Evolutionary conservation across 2,329 filamentous ascomycete species (phyloP).

Genomic region (Xylaria sp.): DNA sequence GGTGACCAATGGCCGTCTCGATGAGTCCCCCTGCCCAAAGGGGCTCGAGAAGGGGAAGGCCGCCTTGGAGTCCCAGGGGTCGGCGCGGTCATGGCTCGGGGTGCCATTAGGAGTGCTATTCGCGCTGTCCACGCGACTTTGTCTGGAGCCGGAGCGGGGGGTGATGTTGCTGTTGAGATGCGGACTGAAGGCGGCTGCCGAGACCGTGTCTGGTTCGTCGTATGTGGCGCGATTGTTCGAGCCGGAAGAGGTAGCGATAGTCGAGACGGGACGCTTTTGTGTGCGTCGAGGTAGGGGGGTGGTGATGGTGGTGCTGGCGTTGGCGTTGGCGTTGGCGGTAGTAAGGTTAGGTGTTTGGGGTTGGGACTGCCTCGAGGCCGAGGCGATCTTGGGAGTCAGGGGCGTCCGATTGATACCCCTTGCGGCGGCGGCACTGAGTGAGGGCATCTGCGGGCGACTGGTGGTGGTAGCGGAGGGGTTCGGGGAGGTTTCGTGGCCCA

Average conservation of each 20-base stretch:
- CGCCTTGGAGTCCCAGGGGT: slow-evolving; percentile 56
- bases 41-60: slow-evolving; percentile 51
- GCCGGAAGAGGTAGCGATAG: slow-evolving; percentile 43
- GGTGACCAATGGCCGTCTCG: slow-evolving; percentile 50
- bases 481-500: slow-evolving; percentile 57
- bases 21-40: slow-evolving; percentile 45
- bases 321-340: slow-evolving; percentile 14
- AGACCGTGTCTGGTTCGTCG: slow-evolving; percentile 58
- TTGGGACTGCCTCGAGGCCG: slow-evolving; percentile 36
- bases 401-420: slow-evolving; percentile 62
- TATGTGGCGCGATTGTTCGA: slow-evolving; percentile 40
- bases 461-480: slow-evolving; percentile 58
- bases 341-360: slow-evolving; percentile 43
- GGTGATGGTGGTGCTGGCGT: slow-evolving; percentile 47
- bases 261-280: slow-evolving; percentile 39
- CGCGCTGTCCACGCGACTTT: slow-evolving; percentile 74
- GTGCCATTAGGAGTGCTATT: slow-evolving; percentile 73
- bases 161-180: slow-evolving; percentile 77
- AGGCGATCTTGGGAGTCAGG: slow-evolving; percentile 66
- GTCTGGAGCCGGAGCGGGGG: slow-evolving; percentile 79
- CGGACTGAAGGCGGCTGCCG: slow-evolving; percentile 58
- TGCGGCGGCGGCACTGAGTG: slow-evolving; percentile 70
- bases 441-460: slow-evolving; percentile 72
- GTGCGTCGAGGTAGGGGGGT: slow-evolving; percentile 55
- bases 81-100: slow-evolving; percentile 59